Base-by-base conservation (phyloP, 768 basidiomycete genomes). In the Mycena amicta region DNA sequence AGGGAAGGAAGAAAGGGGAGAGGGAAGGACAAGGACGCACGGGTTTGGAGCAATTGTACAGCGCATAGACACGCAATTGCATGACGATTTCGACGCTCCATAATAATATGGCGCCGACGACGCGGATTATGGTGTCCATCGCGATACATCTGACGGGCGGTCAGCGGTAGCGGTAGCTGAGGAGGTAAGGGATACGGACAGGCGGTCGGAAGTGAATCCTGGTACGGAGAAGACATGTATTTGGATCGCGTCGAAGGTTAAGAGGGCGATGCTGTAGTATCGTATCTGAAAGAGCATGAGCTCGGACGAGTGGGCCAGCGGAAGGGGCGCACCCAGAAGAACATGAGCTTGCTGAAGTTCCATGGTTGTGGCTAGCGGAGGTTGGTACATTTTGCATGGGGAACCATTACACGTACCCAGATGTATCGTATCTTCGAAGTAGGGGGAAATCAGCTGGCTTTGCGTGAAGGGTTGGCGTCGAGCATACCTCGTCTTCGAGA, bases 11-110 rank as follows among this genome's bases (percentile, higher is more conserved):
- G n/a, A 12, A 39, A 20, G 20, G 45, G 26, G 31, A 22, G 31
- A 27, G 41, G 3, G 40, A 16, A 31, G 25, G 51, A 49, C 20
- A 29, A 18, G 47, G 12, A 30, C 68, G 59, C 26, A 78, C 79
- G 63, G 66, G 72, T 60, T 73, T 75, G 2, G 77, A 80, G 41
- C 75, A 74, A 30, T 68, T 65, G 54, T 68, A 82, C 12, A 82
- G 61, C 0, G 77, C 77, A 56, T 80, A 80, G 28, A 81, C 68
- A 13, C 79, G 72, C 23, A 81, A 57, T 64, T 80, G 79, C 77
- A 82, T 79, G 59, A 80, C 68, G 18, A 81, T 77, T 60, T 82
- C 80, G 12, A 81, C 72, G 28, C 77, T 73, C 81, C 81, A 81
- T 4, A 82, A 66, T 22, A 74, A 75, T 23, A 81, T 68, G 0